Evolutionary conservation across 352 stramenopile genomes (phyloP).

Genomic region (Phytophthora nicotianae): DNA sequence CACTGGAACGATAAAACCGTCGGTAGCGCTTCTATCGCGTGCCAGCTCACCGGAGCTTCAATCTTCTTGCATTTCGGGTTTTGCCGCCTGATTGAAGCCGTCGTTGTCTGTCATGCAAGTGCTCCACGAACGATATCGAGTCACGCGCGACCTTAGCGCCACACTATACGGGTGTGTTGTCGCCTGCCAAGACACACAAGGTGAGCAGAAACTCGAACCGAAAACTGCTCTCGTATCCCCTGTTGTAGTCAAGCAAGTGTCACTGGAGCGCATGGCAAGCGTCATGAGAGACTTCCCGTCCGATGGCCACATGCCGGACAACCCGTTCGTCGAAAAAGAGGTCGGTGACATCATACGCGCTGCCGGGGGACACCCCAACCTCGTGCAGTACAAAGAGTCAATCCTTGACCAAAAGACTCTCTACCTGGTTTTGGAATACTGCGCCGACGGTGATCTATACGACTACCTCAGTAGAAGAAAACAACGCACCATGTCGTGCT

Average conservation of each 20-base stretch:
- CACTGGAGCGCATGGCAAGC: constrained; percentile 38
- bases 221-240: background rate
- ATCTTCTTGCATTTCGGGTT: constrained; percentile 23
- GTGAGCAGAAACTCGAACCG: background rate
- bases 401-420: constrained; percentile 47
- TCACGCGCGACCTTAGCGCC: constrained; percentile 39
- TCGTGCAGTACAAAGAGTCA: constrained; percentile 49
- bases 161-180: constrained; percentile 57
- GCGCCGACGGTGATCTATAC: constrained; percentile 43
- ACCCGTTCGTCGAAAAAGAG: constrained; percentile 52
- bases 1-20: constrained; percentile 10
- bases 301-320: constrained; percentile 33
- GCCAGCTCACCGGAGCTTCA: constrained; percentile 9
- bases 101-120: constrained; percentile 14
- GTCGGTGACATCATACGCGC: constrained; percentile 37
- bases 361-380: constrained; percentile 45
- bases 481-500: constrained; percentile 31
- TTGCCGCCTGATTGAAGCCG: background rate
- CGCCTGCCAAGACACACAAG: constrained; percentile 43
- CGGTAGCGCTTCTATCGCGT: background rate
- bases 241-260: constrained; percentile 20
- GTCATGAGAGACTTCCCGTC: constrained; percentile 22
- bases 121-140: constrained; percentile 37
- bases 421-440: constrained; percentile 55
- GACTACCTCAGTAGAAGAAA: constrained; percentile 30